Evolutionary conservation across 208 protist genomes (phyloP).

Genomic region (Trypanosoma mega): DNA sequence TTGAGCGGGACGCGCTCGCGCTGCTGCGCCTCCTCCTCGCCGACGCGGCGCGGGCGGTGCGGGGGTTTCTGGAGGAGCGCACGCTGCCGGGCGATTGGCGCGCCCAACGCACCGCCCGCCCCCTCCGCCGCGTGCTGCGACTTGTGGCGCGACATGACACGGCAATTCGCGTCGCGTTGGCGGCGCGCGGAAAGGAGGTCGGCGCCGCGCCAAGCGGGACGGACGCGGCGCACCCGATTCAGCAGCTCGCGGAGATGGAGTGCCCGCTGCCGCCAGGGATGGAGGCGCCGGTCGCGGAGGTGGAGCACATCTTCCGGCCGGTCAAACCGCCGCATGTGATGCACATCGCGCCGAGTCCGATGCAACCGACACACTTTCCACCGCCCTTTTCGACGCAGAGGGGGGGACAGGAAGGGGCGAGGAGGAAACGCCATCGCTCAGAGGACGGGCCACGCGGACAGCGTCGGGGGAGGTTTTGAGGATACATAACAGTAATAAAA

Average conservation of each 20-base stretch:
- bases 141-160: slow-evolving; percentile 19
- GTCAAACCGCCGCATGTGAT: not conserved
- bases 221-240: slow-evolving; percentile 18
- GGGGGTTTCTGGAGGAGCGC: slow-evolving; percentile 23
- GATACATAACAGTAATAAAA: not conserved
- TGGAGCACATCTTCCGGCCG: slow-evolving; percentile 25
- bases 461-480: not conserved
- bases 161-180: slow-evolving; percentile 15
- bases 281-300: slow-evolving; percentile 18
- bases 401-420: not conserved
- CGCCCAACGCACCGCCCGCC: slow-evolving; percentile 30
- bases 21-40: slow-evolving; percentile 40
- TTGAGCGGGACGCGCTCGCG: slow-evolving; percentile 39
- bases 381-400: not conserved
- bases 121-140: slow-evolving; percentile 26
- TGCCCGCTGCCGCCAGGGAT: slow-evolving; percentile 27
- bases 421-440: slow-evolving; percentile 15
- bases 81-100: slow-evolving; percentile 42
- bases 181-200: slow-evolving; percentile 11
- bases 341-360: not conserved
- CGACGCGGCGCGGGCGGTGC: slow-evolving; percentile 34
- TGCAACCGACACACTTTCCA: not conserved
- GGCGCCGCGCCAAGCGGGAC: not conserved
- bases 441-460: not conserved
- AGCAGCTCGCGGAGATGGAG: slow-evolving; percentile 20